phyloP scores from a whole-genome alignment of 73 alveolate genomes.

The Paramecium octaurelia region DNA sequence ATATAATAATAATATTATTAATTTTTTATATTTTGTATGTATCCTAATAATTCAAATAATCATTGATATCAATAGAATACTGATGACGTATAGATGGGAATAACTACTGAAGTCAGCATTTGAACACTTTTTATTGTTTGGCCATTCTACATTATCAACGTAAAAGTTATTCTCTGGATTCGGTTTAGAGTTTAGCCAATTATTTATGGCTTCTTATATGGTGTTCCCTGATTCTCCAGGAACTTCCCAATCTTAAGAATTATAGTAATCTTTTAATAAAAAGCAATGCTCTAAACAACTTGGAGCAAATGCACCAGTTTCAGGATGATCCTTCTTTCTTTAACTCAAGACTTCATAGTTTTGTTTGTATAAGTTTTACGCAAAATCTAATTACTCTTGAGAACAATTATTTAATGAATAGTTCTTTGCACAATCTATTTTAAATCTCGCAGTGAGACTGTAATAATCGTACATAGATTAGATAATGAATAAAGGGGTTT shows the following conservation, averaged over 20 bases:
- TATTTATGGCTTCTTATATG: background rate
- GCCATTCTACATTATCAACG: background rate
- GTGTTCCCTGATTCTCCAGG: slow-evolving; percentile 38
- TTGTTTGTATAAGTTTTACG: background rate
- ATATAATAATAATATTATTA: too few species aligned
- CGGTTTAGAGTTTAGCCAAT: background rate
- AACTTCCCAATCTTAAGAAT: background rate
- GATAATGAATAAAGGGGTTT: background rate
- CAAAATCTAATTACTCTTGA: background rate
- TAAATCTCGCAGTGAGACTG: background rate
- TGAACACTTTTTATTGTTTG: background rate
- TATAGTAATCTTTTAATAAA: background rate
- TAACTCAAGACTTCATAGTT: background rate
- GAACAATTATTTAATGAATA: background rate
- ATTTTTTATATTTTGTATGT: too few species aligned
- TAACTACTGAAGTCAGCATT: background rate
- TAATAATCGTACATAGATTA: slow-evolving; percentile 17
- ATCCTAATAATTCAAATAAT: background rate
- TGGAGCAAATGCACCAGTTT: slow-evolving; percentile 33
- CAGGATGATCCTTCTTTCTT: background rate
- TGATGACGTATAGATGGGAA: background rate
- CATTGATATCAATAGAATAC: background rate
- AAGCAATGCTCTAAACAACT: background rate
- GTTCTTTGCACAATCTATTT: background rate
- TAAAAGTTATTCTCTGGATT: background rate